Evolutionary conservation across 2,329 filamentous ascomycete species (phyloP).

Genomic region (Lojkania enalia): DNA sequence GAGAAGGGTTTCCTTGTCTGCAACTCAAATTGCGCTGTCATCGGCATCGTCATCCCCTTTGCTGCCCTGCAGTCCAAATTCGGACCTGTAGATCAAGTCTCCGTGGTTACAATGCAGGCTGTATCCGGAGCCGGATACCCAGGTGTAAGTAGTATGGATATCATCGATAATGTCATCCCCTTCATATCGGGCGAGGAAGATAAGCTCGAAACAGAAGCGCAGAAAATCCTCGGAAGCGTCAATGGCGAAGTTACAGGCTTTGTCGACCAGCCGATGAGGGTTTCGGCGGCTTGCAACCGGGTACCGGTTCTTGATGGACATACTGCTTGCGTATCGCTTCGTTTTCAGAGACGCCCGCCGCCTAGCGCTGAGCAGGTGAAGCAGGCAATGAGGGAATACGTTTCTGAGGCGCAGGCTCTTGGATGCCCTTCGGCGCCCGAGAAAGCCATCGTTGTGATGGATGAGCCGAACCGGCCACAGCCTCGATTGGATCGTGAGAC

Average conservation of each 20-base stretch:
- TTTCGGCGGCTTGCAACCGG: conserved; percentile 88
- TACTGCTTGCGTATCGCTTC: conserved; percentile 87
- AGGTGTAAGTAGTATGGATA: conserved; percentile 88
- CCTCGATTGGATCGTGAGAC: conserved; percentile 87
- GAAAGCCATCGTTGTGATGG: conserved; percentile 83
- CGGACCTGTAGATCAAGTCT: conserved; percentile 73
- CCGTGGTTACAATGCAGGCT: conserved; percentile 93
- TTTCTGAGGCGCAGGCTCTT: conserved; percentile 77
- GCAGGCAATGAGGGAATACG: conserved; percentile 77
- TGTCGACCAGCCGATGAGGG: conserved; percentile 73
- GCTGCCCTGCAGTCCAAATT: conserved; percentile 86
- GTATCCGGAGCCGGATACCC: conserved; percentile 91
- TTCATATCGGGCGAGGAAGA: conserved; percentile 94
- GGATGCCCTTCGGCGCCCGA: conserved; percentile 85
- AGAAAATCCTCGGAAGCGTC: conserved; percentile 85
- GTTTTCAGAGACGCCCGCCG: conserved; percentile 74
- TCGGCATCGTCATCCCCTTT: conserved; percentile 93
- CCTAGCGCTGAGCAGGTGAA: conserved; percentile 78
- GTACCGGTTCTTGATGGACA: conserved; percentile 96
- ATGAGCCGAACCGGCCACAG: conserved; percentile 87
- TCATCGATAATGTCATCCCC: conserved; percentile 93
- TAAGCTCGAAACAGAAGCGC: conserved; percentile 91
- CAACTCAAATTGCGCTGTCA: conserved; percentile 98
- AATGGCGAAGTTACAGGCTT: conserved; percentile 74
- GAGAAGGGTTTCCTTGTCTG: conserved; percentile 91